Base-by-base conservation (phyloP, 2,329 filamentous ascomycete genomes). In the Xylaria sp. region DNA sequence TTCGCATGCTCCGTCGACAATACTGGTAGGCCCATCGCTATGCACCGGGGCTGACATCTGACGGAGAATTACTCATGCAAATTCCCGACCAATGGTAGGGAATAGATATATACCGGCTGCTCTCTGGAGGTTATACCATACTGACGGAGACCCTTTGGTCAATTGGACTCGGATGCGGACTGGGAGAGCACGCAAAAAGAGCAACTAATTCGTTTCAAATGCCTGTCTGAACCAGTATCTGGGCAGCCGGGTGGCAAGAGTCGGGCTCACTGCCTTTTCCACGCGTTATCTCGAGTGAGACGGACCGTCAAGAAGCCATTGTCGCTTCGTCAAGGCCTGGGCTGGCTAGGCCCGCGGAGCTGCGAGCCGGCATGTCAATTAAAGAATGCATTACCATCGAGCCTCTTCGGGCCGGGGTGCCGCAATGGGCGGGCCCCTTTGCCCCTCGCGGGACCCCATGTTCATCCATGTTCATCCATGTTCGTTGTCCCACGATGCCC, bases 341-440 rank as follows among this genome's bases (percentile, higher is more conserved):
- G n/a, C n/a, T n/a, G 50, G 50, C 66, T 43, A 65, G 67, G 66
- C 58, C 64, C 43, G 59, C 74, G 76, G 76, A 77, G 75, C 70
- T 71, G 65, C 74, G 75, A 66, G 76, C 76, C 76, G 76, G 70
- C 73, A 72, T 60, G 61, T 76, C 73, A 77, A 78, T 76, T 73
- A 74, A 76, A 66, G 15, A 20, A 72, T 72, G 69, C 62, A 67
- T 61, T 72, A 72, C 60, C 61, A 64, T 56, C 56, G 57, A 65
- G 73, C 70, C 73, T 75, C 69, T 70, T 74, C 76, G 76, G 76
- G 67, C 76, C 76, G 76, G 75, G 69, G 70, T 75, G 74, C 76
- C 76, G 76, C 72, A 72, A 72, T 68, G 65, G 68, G 72, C 65
- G 69, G 70, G 64, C 66, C 66, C 34, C 28, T 18, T 32, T 53